Evolutionary conservation across 176 grass and related monocot species (phyloP).

Genomic region (Aegilops tauschii): DNA sequence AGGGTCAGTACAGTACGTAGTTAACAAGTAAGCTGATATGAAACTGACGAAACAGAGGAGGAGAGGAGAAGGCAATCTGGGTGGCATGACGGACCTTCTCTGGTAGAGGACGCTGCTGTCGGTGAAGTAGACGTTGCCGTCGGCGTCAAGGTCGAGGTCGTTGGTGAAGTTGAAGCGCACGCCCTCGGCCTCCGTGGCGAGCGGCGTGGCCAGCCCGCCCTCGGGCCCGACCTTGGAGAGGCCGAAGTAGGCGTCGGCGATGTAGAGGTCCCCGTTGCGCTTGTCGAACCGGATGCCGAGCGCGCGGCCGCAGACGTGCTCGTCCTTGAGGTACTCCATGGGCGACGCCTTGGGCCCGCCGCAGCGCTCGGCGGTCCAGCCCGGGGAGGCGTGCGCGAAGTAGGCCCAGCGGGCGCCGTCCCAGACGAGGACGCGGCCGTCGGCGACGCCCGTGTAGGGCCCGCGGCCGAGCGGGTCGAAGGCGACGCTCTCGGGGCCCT

Average conservation of each 20-base stretch:
- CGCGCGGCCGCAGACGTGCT: slow-evolving; percentile 89
- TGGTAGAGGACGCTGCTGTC: slow-evolving; percentile 85
- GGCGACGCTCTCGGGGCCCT: slow-evolving; percentile 86
- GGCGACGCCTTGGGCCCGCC: slow-evolving; percentile 62
- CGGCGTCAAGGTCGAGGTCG: slow-evolving; percentile 81
- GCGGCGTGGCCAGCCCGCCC: slow-evolving; percentile 68
- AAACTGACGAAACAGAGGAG: neutral
- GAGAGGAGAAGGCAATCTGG: neutral
- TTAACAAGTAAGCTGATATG: neutral
- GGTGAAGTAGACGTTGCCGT: slow-evolving; percentile 85
- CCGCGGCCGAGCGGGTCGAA: slow-evolving; percentile 90
- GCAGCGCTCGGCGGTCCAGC: slow-evolving; percentile 65
- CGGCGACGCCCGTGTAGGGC: slow-evolving; percentile 85
- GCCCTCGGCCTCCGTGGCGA: slow-evolving; percentile 84
- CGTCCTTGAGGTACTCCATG: slow-evolving; percentile 71
- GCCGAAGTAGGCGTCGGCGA: slow-evolving; percentile 89
- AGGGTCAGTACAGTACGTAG: neutral
- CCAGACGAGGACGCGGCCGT: slow-evolving; percentile 84
- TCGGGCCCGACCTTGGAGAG: slow-evolving; percentile 85
- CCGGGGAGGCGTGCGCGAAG: slow-evolving; percentile 80
- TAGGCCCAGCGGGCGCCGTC: slow-evolving; percentile 60
- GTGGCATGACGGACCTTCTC: slow-evolving; percentile 55
- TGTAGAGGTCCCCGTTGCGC: slow-evolving; percentile 74
- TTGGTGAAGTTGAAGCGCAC: slow-evolving; percentile 89
- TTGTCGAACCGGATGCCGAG: slow-evolving; percentile 80